phyloP scores from a whole-genome alignment of 441 rosid genomes.

The Raphanus hybrid region DNA sequence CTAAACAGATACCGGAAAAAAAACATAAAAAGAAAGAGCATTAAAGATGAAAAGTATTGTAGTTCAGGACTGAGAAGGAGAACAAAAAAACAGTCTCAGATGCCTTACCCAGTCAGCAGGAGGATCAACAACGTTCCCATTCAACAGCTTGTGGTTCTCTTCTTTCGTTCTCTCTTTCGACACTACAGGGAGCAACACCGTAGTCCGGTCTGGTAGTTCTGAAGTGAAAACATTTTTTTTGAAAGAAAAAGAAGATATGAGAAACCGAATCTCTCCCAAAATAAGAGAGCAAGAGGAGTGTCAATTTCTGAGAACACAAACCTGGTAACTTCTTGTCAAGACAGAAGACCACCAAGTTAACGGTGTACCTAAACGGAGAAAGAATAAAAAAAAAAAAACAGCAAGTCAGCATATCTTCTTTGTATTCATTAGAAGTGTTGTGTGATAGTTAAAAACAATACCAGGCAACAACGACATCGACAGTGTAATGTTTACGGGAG shows the following conservation, averaged over 20 bases:
- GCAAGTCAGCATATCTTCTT: too few relatives aligned
- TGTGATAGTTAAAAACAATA: too few relatives aligned
- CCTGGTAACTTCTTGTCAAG: constrained; percentile 98
- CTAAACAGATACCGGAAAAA: constrained; percentile 42
- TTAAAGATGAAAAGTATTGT: not conserved
- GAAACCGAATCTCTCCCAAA: not conserved
- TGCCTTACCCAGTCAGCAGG: constrained; percentile 76
- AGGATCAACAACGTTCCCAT: constrained; percentile 81
- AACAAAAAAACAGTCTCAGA: constrained; percentile 4
- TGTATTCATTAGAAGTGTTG: too few relatives aligned
- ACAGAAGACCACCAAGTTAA: constrained; percentile 90
- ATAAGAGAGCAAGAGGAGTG: too few relatives aligned
- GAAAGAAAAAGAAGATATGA: constrained; percentile 19
- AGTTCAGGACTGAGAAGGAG: constrained; percentile 5
- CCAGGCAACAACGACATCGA: constrained; percentile 79
- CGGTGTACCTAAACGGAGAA: constrained; percentile 74
- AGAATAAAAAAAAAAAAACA: constrained; percentile 3
- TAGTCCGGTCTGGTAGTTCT: constrained; percentile 70
- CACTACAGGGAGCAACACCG: constrained; percentile 64
- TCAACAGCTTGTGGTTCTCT: constrained; percentile 95
- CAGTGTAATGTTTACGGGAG: constrained; percentile 98
- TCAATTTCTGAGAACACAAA: not conserved
- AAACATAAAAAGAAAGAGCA: not conserved
- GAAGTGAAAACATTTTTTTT: not conserved
- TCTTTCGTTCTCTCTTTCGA: constrained; percentile 82